These are phyloP conservation scores for Leccinellum rugosiceps DNA, from an alignment of 768 basidiomycete species.

Conservation along the genomic window DNA sequence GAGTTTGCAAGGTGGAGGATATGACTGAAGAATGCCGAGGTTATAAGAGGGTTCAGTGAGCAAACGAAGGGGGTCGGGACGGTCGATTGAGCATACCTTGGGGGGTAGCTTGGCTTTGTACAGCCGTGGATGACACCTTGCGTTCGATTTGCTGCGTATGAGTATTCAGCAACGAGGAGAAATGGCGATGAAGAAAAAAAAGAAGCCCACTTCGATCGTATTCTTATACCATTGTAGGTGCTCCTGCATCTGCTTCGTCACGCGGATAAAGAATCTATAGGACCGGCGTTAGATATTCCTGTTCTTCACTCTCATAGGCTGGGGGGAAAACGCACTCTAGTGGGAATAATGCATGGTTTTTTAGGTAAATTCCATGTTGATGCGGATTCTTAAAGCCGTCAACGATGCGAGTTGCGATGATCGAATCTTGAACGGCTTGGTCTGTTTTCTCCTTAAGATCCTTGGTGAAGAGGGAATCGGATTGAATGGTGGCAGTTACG, in stretches of 20 bases:
- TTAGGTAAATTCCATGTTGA: conserved; percentile 64
- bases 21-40: conserved; percentile 46
- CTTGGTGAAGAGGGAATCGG: conserved; percentile 61
- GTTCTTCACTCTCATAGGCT: not conserved
- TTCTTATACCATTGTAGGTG: conserved; percentile 74
- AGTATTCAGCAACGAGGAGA: not conserved
- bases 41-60: not conserved
- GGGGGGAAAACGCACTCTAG: conserved; percentile 54
- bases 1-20: conserved; percentile 72
- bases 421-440: conserved; percentile 76
- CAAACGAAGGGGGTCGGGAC: not conserved
- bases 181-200: not conserved
- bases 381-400: conserved; percentile 79
- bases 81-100: conserved; percentile 48
- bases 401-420: conserved; percentile 70
- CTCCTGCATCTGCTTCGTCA: conserved; percentile 69
- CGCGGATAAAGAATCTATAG: conserved; percentile 65
- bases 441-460: conserved; percentile 76
- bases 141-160: conserved; percentile 60
- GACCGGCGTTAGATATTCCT: not conserved
- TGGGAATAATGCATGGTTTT: conserved; percentile 79
- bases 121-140: conserved; percentile 65
- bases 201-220: conserved; percentile 63
- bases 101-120: conserved; percentile 65
- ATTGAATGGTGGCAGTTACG: conserved; percentile 57